A percentile compares a stretch with the other conserved stretches of the same genome.
phyloP scores from a whole-genome alignment of 768 basidiomycete species.

The Tulasnella sp. region DNA sequence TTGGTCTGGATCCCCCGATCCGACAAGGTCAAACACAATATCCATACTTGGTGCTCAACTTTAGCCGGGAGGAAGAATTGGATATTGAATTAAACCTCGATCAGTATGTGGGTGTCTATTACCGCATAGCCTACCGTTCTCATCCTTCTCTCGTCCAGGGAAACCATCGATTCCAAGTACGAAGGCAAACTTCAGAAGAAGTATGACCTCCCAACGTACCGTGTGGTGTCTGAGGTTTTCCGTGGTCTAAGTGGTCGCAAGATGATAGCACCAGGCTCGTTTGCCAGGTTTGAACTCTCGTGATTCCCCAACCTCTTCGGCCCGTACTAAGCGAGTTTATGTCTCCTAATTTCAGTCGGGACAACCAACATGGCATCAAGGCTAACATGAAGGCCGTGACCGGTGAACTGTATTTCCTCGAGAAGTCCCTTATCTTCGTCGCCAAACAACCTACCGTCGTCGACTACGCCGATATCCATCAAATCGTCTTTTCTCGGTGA shows the following conservation, averaged over 20 bases:
- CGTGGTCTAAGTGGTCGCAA: constrained; percentile 87
- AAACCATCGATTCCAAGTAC: constrained; percentile 64
- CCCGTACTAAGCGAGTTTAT: neutral
- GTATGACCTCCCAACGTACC: constrained; percentile 92
- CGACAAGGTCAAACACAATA: constrained; percentile 97
- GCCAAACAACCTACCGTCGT: constrained; percentile 91
- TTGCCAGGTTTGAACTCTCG: constrained; percentile 14
- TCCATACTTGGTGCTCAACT: constrained; percentile 97
- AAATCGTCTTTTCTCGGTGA: constrained; percentile 80
- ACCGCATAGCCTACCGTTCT: constrained; percentile 18
- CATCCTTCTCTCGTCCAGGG: constrained; percentile 42
- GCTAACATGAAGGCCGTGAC: constrained; percentile 95
- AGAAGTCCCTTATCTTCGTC: constrained; percentile 97
- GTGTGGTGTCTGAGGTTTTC: constrained; percentile 92
- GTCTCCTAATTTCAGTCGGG: constrained; percentile 51
- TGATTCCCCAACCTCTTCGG: neutral
- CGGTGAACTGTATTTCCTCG: constrained; percentile 96
- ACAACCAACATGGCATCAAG: constrained; percentile 92
- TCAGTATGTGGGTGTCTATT: constrained; percentile 55
- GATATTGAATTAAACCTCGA: constrained; percentile 90
- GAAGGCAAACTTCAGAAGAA: constrained; percentile 79
- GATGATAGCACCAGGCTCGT: constrained; percentile 57
- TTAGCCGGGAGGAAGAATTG: constrained; percentile 93
- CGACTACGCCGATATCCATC: constrained; percentile 83
- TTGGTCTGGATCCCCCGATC: constrained; percentile 88